A percentile compares a stretch with the other conserved stretches of the same genome.
phyloP scores from a whole-genome alignment of 2,329 filamentous ascomycete species.

The Emergomyces orientalis region DNA sequence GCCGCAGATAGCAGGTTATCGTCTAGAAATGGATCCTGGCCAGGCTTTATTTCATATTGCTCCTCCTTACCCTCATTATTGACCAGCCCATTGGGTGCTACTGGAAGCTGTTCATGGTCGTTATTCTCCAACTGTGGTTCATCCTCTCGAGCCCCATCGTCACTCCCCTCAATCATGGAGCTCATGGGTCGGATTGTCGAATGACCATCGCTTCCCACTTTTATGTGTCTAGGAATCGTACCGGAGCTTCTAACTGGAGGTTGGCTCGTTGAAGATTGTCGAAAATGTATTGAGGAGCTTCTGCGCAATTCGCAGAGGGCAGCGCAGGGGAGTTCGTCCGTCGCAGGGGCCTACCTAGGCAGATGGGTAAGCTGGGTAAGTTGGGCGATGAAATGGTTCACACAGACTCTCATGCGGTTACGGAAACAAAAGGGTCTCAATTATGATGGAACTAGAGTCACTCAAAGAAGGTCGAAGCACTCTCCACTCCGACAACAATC shows the following conservation, averaged over 20 bases:
- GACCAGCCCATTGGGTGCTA: slow-evolving; percentile 5
- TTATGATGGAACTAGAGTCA: neutral
- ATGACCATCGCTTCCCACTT: slow-evolving; percentile 44
- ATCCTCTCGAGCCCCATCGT: slow-evolving; percentile 52
- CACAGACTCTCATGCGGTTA: neutral
- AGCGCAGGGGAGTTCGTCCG: neutral
- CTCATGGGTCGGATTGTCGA: slow-evolving; percentile 53
- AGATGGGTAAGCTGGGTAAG: neutral
- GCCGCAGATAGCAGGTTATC: slow-evolving; percentile 24
- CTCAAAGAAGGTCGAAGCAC: neutral
- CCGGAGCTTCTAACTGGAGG: neutral
- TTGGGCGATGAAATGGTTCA: neutral
- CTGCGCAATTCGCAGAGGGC: neutral
- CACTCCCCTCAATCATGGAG: slow-evolving; percentile 55
- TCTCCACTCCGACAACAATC: neutral
- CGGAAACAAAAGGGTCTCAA: neutral
- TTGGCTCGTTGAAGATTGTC: neutral
- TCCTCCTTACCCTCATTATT: slow-evolving; percentile 10
- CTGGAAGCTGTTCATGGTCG: slow-evolving; percentile 20
- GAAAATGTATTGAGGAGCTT: neutral
- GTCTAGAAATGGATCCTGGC: slow-evolving; percentile 13
- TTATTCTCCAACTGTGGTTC: slow-evolving; percentile 39
- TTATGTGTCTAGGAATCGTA: slow-evolving; percentile 5
- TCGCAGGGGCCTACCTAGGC: neutral
- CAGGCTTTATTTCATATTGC: slow-evolving; percentile 13